Evolutionary conservation across 805 yeast genomes (phyloP).

Genomic region (Wickerhamomyces ciferrii): DNA sequence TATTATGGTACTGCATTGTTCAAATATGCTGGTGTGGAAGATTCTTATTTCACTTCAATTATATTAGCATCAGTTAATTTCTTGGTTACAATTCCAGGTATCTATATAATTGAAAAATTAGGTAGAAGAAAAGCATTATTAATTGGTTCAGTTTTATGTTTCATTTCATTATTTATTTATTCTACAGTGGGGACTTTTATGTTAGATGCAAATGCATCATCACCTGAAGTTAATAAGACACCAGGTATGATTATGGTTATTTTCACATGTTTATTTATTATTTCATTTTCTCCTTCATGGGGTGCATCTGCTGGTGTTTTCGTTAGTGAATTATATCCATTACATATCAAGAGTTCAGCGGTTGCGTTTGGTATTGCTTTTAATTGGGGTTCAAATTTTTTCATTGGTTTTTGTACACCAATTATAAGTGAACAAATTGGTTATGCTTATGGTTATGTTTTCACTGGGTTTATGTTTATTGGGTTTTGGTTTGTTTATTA

Average conservation of each 20-base stretch:
- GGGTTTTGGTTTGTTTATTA: conserved; percentile 42
- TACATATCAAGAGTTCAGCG: conserved; percentile 56
- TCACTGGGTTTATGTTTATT: conserved; percentile 40
- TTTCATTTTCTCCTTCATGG: conserved; percentile 52
- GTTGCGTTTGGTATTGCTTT: conserved; percentile 53
- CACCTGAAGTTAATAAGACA: conserved; percentile 21
- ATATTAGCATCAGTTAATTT: conserved; percentile 50
- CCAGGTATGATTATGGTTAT: conserved; percentile 50
- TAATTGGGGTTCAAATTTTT: conserved; percentile 45
- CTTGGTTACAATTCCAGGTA: conserved; percentile 43
- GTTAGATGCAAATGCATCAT: conserved; percentile 24
- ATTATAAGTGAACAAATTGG: conserved; percentile 50
- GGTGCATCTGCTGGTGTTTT: conserved; percentile 47
- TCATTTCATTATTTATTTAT: conserved; percentile 48
- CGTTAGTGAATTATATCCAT: conserved; percentile 42
- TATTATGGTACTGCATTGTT: conserved; percentile 60
- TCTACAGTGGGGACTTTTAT: conserved; percentile 36
- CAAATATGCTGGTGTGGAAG: conserved; percentile 43
- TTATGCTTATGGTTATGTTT: conserved; percentile 56
- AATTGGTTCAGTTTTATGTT: conserved; percentile 41
- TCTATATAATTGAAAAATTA: conserved; percentile 42
- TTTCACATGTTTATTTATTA: conserved; percentile 45
- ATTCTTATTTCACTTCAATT: conserved; percentile 50
- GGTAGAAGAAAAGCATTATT: conserved; percentile 39
- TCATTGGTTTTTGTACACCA: conserved; percentile 60